phyloP scores from a whole-genome alignment of 2,329 filamentous ascomycete species.

The Penicillium italicum region DNA sequence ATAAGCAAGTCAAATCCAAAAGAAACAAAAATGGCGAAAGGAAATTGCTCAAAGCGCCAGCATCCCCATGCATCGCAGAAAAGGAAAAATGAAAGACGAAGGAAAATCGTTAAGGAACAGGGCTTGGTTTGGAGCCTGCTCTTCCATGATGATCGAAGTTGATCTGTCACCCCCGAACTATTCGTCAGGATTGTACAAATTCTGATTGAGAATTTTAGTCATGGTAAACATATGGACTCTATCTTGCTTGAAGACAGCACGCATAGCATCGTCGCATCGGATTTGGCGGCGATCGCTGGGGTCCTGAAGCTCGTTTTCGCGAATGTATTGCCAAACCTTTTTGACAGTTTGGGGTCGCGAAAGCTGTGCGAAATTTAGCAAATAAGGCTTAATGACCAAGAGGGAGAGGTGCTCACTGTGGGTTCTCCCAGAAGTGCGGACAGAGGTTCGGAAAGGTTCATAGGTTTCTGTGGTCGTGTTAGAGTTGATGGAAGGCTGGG shows the following conservation, averaged over 20 bases:
- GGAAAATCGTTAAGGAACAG: constrained; percentile 27
- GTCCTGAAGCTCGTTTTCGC: constrained; percentile 81
- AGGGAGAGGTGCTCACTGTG: constrained; percentile 33
- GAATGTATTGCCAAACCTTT: constrained; percentile 94
- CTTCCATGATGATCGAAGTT: constrained; percentile 15
- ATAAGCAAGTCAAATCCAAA: constrained; percentile 8
- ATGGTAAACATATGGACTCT: constrained; percentile 98
- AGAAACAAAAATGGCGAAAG: constrained; percentile 14
- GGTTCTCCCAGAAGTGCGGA: constrained; percentile 45
- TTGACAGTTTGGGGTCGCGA: constrained; percentile 95
- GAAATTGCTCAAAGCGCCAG: constrained; percentile 24
- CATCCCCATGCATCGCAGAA: constrained; percentile 34
- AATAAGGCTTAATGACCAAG: neutral
- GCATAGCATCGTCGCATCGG: constrained; percentile 84
- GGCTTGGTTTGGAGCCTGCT: constrained; percentile 8
- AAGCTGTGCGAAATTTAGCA: constrained; percentile 53
- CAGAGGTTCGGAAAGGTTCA: constrained; percentile 45
- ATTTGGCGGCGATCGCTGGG: constrained; percentile 90
- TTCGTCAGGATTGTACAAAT: constrained; percentile 82
- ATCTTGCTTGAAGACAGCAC: constrained; percentile 84
- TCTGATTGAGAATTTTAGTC: constrained; percentile 91
- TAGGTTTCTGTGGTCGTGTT: constrained; percentile 39
- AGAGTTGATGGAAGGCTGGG: neutral
- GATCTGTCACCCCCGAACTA: constrained; percentile 28
- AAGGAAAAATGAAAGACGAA: constrained; percentile 12